Percentiles rank a stretch among this genome's conserved stretches.
Conservation (phyloP, 2,329 filamentous ascomycete species). For the Emericellopsis atlantica region DNA sequence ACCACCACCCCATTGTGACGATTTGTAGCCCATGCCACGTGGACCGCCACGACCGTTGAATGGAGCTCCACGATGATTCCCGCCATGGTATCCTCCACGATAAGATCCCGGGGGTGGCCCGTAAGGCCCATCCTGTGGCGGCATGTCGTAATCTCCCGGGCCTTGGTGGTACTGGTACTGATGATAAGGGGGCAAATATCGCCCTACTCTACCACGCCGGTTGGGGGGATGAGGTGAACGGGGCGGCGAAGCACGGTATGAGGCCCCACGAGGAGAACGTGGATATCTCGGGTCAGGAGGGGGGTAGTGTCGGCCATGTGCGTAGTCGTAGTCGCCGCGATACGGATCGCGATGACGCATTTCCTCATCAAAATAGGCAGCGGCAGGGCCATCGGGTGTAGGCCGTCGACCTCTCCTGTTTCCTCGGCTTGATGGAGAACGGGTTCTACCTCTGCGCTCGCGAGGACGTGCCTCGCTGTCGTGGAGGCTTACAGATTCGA, state of each 20-base stretch:
- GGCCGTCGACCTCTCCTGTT: background rate
- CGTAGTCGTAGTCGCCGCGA: no score
- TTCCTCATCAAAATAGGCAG: background rate
- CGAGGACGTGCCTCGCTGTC: no score
- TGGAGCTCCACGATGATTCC: slow-evolving; percentile 47
- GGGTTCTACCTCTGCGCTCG: no score
- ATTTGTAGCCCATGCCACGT: slow-evolving; percentile 53
- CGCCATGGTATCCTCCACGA: slow-evolving; percentile 7
- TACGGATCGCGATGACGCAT: slow-evolving; percentile 7
- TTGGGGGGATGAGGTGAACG: no score
- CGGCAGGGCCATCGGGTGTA: background rate
- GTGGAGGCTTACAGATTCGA: no score
- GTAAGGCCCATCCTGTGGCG: slow-evolving; percentile 36
- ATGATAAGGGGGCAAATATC: slow-evolving; percentile 29
- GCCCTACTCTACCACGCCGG: no score
- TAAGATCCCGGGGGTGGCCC: slow-evolving; percentile 12
- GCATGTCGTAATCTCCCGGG: slow-evolving; percentile 25
- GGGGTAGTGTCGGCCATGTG: no score
- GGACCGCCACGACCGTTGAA: slow-evolving; percentile 37
- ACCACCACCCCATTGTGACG: slow-evolving; percentile 44
- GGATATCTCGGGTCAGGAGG: no score
- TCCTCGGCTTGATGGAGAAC: background rate
- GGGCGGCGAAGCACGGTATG: no score
- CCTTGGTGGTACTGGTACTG: slow-evolving; percentile 46
- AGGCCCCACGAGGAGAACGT: no score